These are phyloP conservation scores for Melastoma candidum DNA, from an alignment of 441 rosid genomes.

Conservation along the genomic window DNA sequence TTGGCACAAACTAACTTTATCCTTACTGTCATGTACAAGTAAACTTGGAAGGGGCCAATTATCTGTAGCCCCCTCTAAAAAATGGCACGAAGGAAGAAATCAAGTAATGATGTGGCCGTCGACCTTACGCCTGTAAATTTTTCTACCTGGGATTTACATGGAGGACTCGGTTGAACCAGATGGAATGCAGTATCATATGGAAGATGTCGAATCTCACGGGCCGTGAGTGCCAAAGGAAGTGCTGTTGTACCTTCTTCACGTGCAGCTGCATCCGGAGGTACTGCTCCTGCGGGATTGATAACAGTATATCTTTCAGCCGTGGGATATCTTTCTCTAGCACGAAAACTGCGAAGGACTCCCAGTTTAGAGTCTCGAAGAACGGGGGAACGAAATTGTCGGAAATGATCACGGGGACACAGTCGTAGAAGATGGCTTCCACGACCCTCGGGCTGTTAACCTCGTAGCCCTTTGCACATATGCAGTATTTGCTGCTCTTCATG, in stretches of 20 bases:
- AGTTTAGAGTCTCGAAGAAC: constrained; percentile 59
- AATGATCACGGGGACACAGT: constrained; percentile 85
- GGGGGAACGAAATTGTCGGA: constrained; percentile 89
- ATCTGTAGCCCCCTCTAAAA: too few species aligned
- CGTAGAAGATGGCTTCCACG: constrained; percentile 76
- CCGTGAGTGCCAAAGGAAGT: constrained; percentile 80
- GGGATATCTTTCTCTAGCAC: constrained; percentile 74
- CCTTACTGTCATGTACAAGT: too few species aligned
- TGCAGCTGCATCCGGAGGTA: constrained; percentile 57
- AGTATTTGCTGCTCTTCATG: constrained; percentile 90
- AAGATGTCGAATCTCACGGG: constrained; percentile 71
- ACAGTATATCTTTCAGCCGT: constrained; percentile 59
- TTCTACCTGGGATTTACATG: constrained; percentile 27
- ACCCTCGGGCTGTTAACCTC: constrained; percentile 91
- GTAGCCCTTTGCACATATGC: constrained; percentile 81
- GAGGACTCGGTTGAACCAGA: constrained; percentile 77
- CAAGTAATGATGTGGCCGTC: background rate
- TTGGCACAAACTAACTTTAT: too few species aligned
- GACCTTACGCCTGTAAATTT: background rate
- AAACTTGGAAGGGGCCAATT: too few species aligned
- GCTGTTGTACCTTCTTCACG: constrained; percentile 70
- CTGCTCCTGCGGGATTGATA: constrained; percentile 43
- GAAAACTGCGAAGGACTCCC: constrained; percentile 89
- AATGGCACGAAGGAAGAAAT: too few species aligned
- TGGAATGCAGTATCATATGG: constrained; percentile 85